Percentiles rank a stretch among this genome's conserved stretches.
phyloP scores from a whole-genome alignment of 352 stramenopile species.

The Globisporangium takayamanum region DNA sequence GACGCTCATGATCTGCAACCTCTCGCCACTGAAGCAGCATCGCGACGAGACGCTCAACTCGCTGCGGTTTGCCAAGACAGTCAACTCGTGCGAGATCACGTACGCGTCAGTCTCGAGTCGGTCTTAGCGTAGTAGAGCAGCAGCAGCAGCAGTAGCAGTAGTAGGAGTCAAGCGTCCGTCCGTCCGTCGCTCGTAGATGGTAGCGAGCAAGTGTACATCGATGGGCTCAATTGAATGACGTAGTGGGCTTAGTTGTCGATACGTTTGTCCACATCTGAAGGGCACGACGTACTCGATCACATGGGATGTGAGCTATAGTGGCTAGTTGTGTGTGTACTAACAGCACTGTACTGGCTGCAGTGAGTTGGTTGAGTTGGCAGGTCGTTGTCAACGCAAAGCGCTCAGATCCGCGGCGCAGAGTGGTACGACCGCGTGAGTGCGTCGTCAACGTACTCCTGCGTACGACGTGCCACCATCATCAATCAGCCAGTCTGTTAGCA shows the following conservation, averaged over 20 bases:
- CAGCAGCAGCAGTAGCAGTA: background rate
- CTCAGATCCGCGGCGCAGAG: conserved; percentile 27
- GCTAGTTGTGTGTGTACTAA: background rate
- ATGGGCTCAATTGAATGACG: too few species aligned
- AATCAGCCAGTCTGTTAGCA: background rate
- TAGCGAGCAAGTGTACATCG: too few species aligned
- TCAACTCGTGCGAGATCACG: conserved; percentile 84
- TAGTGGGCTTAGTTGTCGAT: too few species aligned
- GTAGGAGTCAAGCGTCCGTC: background rate
- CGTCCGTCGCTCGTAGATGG: too few species aligned
- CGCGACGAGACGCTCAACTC: conserved; percentile 85
- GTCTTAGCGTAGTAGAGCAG: background rate
- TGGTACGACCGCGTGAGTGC: conserved; percentile 33
- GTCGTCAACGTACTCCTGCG: conserved; percentile 59
- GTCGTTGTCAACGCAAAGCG: too few species aligned
- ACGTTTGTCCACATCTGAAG: too few species aligned
- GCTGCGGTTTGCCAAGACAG: conserved; percentile 82
- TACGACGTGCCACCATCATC: background rate
- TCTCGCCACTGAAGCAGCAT: conserved; percentile 69
- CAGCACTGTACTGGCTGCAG: background rate
- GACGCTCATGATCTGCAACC: conserved; percentile 89
- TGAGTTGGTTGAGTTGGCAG: too few species aligned
- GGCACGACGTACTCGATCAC: background rate
- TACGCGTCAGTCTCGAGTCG: conserved; percentile 52
- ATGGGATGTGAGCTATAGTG: background rate